These are phyloP conservation scores for Chenopodium quinoa DNA, from an alignment of 148 eudicot species.

Conservation along the genomic window DNA sequence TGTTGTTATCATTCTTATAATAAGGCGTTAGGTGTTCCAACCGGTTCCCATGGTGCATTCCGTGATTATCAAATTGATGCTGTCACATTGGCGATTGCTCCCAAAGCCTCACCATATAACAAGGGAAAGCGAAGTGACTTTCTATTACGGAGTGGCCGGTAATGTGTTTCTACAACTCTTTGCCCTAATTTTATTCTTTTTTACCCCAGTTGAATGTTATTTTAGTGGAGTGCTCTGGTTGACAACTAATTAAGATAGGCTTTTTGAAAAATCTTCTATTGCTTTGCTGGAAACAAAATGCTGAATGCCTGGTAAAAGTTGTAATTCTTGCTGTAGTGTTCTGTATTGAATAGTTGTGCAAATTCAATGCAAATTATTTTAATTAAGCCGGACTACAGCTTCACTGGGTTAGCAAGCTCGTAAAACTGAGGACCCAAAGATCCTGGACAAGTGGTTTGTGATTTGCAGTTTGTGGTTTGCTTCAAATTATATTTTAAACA, in stretches of 20 bases:
- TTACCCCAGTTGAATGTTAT: background rate
- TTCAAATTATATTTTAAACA: background rate
- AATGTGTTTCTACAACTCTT: constrained; percentile 26
- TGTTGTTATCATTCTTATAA: background rate
- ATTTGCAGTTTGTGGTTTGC: background rate
- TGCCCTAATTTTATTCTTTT: background rate
- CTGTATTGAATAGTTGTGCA: background rate
- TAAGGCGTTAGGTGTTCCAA: constrained; percentile 93
- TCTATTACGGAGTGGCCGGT: constrained; percentile 78
- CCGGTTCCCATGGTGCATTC: constrained; percentile 95
- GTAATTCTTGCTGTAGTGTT: background rate
- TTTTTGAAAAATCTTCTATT: background rate
- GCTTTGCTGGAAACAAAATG: background rate
- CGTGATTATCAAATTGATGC: constrained; percentile 99
- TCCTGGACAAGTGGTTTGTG: background rate
- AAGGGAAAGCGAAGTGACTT: constrained; percentile 51
- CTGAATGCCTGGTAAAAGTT: background rate
- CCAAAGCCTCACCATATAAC: constrained; percentile 42
- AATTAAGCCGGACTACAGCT: background rate
- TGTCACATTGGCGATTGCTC: constrained; percentile 72
- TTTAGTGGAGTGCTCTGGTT: background rate
- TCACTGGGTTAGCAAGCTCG: too few species aligned
- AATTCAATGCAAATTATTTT: background rate
- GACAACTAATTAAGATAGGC: background rate
- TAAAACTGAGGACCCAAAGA: background rate